Conservation (phyloP, 805 yeast species). For the Wickerhamiella slavikovae region DNA sequence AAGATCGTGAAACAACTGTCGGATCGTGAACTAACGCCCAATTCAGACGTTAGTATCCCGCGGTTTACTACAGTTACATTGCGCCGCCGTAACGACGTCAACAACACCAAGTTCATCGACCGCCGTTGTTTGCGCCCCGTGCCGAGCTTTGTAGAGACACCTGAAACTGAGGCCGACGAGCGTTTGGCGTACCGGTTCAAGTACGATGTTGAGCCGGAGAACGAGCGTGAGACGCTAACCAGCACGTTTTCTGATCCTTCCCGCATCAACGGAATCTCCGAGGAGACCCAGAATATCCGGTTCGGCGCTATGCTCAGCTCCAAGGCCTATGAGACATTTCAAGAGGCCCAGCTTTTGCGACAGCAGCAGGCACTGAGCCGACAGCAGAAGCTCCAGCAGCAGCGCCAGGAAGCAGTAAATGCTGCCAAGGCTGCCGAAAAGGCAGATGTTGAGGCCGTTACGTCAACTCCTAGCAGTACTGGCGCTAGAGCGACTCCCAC, state of each 20-base stretch:
- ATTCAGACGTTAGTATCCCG: conserved; percentile 10
- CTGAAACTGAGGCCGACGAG: conserved; percentile 6
- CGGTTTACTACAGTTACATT: conserved; percentile 18
- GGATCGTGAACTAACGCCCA: conserved; percentile 3
- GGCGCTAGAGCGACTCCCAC: no score
- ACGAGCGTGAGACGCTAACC: conserved; percentile 22
- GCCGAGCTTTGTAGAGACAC: conserved; percentile 13
- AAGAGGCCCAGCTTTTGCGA: conserved; percentile 37
- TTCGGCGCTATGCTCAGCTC: conserved; percentile 82
- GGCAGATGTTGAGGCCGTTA: neutral
- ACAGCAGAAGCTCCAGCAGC: neutral
- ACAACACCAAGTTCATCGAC: conserved; percentile 52
- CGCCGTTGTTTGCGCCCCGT: conserved; percentile 33
- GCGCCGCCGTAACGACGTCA: conserved; percentile 58
- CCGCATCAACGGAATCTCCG: conserved; percentile 56
- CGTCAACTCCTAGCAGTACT: neutral
- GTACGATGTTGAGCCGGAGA: conserved; percentile 45
- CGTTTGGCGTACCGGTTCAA: conserved; percentile 44
- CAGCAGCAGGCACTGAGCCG: neutral
- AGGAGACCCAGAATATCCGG: conserved; percentile 72
- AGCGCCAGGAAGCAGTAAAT: neutral
- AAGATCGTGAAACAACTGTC: conserved; percentile 1
- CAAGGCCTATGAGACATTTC: conserved; percentile 60
- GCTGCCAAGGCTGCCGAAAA: neutral
- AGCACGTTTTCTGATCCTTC: conserved; percentile 66